Evolutionary conservation across 1,284 basidiomycete species (phyloP).

Genomic region (Puccinia coronata): DNA sequence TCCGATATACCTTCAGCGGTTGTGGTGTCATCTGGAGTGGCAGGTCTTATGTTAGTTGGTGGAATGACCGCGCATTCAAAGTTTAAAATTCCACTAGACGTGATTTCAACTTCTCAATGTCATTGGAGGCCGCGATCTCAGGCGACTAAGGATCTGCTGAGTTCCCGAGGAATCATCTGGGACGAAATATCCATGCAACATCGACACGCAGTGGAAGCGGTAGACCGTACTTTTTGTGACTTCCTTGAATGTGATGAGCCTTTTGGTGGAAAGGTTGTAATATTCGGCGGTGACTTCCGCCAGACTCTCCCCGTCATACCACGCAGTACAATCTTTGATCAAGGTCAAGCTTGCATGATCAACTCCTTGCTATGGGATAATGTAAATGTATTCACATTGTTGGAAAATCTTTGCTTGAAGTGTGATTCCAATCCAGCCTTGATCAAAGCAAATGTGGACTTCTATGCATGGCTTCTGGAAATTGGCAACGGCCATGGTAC

Average conservation of each 20-base stretch:
- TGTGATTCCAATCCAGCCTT: background rate
- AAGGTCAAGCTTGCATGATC: background rate
- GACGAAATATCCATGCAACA: slow-evolving; percentile 20
- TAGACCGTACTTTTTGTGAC: too few relatives aligned
- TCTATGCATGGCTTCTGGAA: background rate
- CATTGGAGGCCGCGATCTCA: background rate
- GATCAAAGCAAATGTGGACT: background rate
- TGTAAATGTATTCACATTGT: background rate
- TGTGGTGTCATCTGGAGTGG: background rate
- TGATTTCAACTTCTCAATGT: too few relatives aligned
- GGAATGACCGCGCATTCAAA: slow-evolving; percentile 9
- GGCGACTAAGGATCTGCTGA: background rate
- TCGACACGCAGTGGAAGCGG: background rate
- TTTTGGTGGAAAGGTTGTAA: slow-evolving; percentile 1
- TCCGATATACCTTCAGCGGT: background rate
- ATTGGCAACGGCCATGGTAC: background rate
- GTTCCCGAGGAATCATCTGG: too few relatives aligned
- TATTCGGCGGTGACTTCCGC: background rate
- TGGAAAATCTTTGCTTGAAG: background rate
- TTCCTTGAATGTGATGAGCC: background rate
- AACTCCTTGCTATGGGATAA: background rate
- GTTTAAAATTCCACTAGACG: slow-evolving; percentile 8
- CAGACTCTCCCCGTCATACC: background rate
- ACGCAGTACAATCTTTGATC: background rate
- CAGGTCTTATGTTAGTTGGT: background rate